phyloP scores from a whole-genome alignment of 192 early-diverging fungal species.

The Backusella australiensis region DNA sequence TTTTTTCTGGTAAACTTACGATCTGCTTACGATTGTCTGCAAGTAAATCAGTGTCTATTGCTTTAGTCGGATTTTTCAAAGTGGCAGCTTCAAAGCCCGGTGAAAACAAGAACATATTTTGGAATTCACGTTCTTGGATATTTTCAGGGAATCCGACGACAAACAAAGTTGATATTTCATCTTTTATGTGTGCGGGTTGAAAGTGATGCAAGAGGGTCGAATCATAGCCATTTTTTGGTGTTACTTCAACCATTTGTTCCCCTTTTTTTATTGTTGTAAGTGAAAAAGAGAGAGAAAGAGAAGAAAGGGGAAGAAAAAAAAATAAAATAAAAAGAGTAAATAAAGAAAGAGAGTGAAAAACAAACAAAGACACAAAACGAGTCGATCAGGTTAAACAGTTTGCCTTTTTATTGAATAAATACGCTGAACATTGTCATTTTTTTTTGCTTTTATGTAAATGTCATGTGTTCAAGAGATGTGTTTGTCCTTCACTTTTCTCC shows the following conservation, averaged over 20 bases:
- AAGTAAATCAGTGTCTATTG: slow-evolving; percentile 55
- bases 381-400: background rate
- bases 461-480: background rate
- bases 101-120: slow-evolving; percentile 98
- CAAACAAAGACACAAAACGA: background rate
- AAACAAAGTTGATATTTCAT: slow-evolving; percentile 98
- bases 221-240: background rate
- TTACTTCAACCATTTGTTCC: background rate
- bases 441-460: background rate
- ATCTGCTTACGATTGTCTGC: slow-evolving; percentile 77
- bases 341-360: background rate
- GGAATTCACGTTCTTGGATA: slow-evolving; percentile 97
- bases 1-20: slow-evolving; percentile 52
- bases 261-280: background rate
- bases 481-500: background rate
- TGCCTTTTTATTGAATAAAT: background rate
- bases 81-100: slow-evolving; percentile 97
- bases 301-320: background rate
- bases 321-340: background rate
- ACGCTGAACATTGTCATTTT: background rate
- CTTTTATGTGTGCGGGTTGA: slow-evolving; percentile 37
- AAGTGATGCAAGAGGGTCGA: background rate
- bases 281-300: background rate
- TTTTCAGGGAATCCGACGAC: slow-evolving; percentile 99
- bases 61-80: slow-evolving; percentile 81